phyloP scores from a whole-genome alignment of 805 yeast species.

The Wickerhamomyces subpelliculosus region DNA sequence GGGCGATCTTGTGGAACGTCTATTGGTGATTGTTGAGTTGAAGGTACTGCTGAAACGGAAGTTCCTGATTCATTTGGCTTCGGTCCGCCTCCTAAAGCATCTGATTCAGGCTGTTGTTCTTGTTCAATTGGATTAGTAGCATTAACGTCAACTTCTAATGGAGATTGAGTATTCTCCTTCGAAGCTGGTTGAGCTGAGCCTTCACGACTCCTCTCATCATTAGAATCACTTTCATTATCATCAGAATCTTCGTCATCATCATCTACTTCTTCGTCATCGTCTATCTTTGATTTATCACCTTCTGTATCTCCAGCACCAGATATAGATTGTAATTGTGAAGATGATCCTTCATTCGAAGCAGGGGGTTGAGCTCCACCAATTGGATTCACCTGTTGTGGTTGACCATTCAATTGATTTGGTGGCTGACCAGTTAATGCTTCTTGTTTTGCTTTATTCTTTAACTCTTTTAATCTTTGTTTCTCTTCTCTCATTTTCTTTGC shows the following conservation, averaged over 20 bases:
- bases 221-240: slow-evolving; percentile 4
- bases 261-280: not conserved
- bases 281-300: slow-evolving; percentile 2
- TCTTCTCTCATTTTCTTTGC: slow-evolving; percentile 28
- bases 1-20: slow-evolving; percentile 5
- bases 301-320: too few species aligned
- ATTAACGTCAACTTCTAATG: not conserved
- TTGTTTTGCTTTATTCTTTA: slow-evolving; percentile 7
- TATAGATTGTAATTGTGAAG: not conserved
- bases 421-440: not conserved
- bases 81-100: too few species aligned
- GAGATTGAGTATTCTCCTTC: not conserved
- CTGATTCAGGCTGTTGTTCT: too few species aligned
- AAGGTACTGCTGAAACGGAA: too few species aligned
- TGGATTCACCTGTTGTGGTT: too few species aligned
- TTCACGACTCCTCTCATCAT: slow-evolving; percentile 2
- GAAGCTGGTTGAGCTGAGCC: not conserved
- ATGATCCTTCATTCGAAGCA: not conserved
- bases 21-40: not conserved
- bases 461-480: slow-evolving; percentile 19
- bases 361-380: not conserved
- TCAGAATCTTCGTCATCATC: slow-evolving; percentile 4
- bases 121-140: too few species aligned
- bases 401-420: too few species aligned
- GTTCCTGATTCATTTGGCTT: too few species aligned